Evolutionary conservation across 768 basidiomycete genomes (phyloP), one percentile per base, ranked within the genome.

Genomic region (Suillus hirtellus): DNA sequence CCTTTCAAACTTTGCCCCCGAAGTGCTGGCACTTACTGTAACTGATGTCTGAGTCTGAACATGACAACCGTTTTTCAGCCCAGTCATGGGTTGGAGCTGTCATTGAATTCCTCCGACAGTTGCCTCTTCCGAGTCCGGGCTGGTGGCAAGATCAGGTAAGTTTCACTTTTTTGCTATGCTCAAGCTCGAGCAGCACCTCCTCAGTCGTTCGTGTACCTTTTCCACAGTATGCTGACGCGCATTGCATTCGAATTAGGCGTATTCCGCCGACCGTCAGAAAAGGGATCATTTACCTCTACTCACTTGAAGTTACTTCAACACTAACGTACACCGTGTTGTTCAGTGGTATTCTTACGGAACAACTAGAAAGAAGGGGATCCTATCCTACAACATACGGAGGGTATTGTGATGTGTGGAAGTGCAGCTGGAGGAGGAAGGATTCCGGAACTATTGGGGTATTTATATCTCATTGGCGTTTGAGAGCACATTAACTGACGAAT

Each of bases 381-480:
- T 64, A 59, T 44, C 58, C 64, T 15, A 54, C 50, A 47, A 38
- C 62, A 11, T 46, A 63, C 14, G 64, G 64, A 37, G 62, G 53
- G 27, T 64, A 56, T 42, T 54, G 55, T 52, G 64, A 65, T 31
- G 58, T 65, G 9, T 65, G 64, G 64, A 65, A 60, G 54, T 65
- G 64, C 15, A 71, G 65, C 43, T 71, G 66, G 68, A 55, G 68
- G 15, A 64, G 68, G 15, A 64, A 63, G 38, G 66, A 70, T 54
- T 62, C 58, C 2, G 62, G 65, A 27, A 19, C 34, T 43, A 38
- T 35, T 10, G 15, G 31, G 64, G 24, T 43, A 43, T 27, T 4
- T 21, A 50, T 56, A 14, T 43, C 27, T 37, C 21, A 53, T 17
- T 27, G 2, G 15, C 1, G 10, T 43, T 21, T 37, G 19, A 24